These are phyloP conservation scores for Chrysoporthe cubensis DNA, from an alignment of 2,329 filamentous ascomycete species.

Conservation along the genomic window DNA sequence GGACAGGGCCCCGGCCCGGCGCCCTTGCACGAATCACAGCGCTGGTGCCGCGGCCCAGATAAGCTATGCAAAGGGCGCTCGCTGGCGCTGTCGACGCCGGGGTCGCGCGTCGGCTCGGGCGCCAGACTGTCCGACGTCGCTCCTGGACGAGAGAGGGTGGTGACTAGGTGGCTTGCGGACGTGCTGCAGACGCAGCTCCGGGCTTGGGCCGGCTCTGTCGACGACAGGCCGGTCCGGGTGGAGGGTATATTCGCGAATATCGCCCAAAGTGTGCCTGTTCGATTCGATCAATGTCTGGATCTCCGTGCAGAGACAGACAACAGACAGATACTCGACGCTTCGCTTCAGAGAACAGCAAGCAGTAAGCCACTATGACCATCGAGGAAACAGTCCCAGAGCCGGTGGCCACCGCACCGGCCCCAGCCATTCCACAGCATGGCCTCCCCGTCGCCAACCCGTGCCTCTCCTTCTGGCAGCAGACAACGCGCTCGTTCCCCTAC, in stretches of 20 bases:
- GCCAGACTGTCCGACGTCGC: slow-evolving; percentile 4
- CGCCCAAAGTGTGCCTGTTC: no score
- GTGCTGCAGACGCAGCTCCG: background rate
- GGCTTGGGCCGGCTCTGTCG: background rate
- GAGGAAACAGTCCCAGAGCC: background rate
- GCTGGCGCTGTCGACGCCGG: no score
- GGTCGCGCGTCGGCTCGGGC: background rate
- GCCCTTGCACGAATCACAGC: no score
- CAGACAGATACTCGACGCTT: no score
- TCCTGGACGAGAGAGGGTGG: background rate
- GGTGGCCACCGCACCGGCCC: background rate
- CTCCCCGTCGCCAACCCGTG: slow-evolving; percentile 27
- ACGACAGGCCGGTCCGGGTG: no score
- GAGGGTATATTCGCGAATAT: no score
- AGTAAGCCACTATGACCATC: background rate
- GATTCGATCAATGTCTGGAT: no score
- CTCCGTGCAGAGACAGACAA: no score
- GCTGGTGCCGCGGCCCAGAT: no score
- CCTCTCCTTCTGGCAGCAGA: slow-evolving; percentile 46
- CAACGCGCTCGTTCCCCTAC: slow-evolving; percentile 46
- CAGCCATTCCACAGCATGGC: background rate
- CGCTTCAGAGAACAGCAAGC: background rate
- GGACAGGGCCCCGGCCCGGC: no score
- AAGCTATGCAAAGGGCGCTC: no score
- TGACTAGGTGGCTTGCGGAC: background rate